These are phyloP conservation scores for Suillus spraguei DNA, from an alignment of 768 basidiomycete species.

Conservation along the genomic window DNA sequence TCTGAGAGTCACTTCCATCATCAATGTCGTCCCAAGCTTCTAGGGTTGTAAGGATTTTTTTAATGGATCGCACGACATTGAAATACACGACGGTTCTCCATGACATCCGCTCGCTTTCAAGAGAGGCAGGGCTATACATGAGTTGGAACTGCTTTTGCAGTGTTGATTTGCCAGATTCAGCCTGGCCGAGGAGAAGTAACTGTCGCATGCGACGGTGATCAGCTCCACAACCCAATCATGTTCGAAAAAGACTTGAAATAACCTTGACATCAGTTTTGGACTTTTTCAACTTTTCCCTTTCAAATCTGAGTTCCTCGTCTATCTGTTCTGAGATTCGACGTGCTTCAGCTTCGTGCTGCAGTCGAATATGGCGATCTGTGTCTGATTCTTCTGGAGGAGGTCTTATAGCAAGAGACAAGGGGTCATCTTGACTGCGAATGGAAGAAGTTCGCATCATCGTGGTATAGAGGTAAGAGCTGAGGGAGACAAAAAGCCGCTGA, in stretches of 20 bases:
- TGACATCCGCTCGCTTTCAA: slow-evolving; percentile 68
- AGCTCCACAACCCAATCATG: slow-evolving; percentile 7
- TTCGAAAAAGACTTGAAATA: slow-evolving; percentile 6
- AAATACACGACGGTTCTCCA: slow-evolving; percentile 79
- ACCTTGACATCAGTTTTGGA: slow-evolving; percentile 80
- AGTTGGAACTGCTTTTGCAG: slow-evolving; percentile 81
- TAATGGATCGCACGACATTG: slow-evolving; percentile 72
- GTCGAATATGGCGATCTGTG: slow-evolving; percentile 58
- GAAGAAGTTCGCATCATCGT: slow-evolving; percentile 69
- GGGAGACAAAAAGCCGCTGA: slow-evolving; percentile 24
- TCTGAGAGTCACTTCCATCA: slow-evolving; percentile 49
- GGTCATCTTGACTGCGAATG: slow-evolving; percentile 75
- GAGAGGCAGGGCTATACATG: slow-evolving; percentile 73
- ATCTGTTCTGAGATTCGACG: slow-evolving; percentile 78
- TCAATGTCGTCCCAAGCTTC: slow-evolving; percentile 64
- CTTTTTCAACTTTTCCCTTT: slow-evolving; percentile 65
- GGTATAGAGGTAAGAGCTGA: slow-evolving; percentile 34
- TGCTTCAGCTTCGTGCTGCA: slow-evolving; percentile 71
- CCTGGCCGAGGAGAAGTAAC: slow-evolving; percentile 77
- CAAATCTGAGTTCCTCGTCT: slow-evolving; percentile 75
- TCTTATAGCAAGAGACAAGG: slow-evolving; percentile 65
- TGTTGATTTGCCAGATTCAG: slow-evolving; percentile 78
- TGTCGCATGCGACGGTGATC: slow-evolving; percentile 34
- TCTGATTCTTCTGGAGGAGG: slow-evolving; percentile 71
- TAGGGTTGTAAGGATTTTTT: slow-evolving; percentile 65